Evolutionary conservation across 148 eudicot genomes (phyloP).

Genomic region (Silene latifolia): DNA sequence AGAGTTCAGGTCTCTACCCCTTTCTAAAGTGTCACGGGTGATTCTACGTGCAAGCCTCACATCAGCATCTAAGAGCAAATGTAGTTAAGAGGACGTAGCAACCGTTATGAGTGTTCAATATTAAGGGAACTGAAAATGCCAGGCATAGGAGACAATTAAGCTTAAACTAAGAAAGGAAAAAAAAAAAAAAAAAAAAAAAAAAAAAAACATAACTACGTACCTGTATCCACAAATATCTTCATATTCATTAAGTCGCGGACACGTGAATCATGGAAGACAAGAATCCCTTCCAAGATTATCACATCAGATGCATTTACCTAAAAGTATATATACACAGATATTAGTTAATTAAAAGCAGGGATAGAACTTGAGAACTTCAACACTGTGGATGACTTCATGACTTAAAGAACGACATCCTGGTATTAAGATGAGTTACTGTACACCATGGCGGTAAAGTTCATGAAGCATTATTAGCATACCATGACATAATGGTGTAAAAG

Average conservation of each 20-base stretch:
- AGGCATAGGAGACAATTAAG: conserved; percentile 13
- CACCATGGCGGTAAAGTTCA: no score
- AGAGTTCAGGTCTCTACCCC: conserved; percentile 91
- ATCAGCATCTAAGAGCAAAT: conserved; percentile 68
- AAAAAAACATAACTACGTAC: conserved; percentile 35
- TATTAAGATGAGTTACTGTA: no score
- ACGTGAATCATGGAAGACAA: conserved; percentile 85
- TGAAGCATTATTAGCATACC: no score
- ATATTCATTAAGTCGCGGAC: conserved; percentile 84
- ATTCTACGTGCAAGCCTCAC: conserved; percentile 98
- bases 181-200: no score
- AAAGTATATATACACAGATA: not conserved
- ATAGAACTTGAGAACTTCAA: not conserved
- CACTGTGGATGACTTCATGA: not conserved
- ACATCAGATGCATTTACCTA: conserved; percentile 96
- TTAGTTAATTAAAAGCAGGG: not conserved
- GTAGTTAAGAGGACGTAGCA: not conserved
- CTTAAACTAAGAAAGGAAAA: conserved; percentile 2
- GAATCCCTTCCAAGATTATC: conserved; percentile 91
- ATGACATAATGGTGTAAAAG: no score
- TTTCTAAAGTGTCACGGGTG: conserved; percentile 90
- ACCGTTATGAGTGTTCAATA: not conserved
- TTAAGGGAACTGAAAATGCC: not conserved
- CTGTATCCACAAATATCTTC: conserved; percentile 98
- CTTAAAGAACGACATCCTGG: no score